These are phyloP conservation scores for Garcia nutans DNA, from an alignment of 345 rosid genomes.

Conservation along the genomic window DNA sequence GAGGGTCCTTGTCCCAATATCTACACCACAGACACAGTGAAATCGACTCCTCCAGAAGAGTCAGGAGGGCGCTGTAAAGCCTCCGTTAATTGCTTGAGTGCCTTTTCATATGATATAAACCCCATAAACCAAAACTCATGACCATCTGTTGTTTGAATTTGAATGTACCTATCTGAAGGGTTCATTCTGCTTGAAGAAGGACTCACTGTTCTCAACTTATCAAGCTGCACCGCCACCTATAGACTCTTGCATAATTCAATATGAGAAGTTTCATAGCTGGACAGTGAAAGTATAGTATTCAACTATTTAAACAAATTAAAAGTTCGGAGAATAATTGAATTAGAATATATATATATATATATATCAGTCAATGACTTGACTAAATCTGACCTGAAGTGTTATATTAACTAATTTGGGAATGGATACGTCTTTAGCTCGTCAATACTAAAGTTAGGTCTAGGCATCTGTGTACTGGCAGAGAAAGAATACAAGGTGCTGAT, in stretches of 20 bases:
- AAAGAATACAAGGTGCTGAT: neutral
- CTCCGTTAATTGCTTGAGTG: constrained; percentile 55
- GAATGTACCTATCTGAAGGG: constrained; percentile 62
- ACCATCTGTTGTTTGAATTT: constrained; percentile 53
- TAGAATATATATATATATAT: neutral
- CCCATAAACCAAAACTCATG: constrained; percentile 89
- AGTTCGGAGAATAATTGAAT: neutral
- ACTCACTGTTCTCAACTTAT: constrained; percentile 49
- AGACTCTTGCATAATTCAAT: constrained; percentile 7
- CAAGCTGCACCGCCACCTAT: constrained; percentile 65
- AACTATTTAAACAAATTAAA: neutral
- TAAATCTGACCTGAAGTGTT: neutral
- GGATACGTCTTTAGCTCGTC: neutral
- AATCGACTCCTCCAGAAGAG: constrained; percentile 11
- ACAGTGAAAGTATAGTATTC: neutral
- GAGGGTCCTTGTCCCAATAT: neutral
- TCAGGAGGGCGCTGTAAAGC: constrained; percentile 31
- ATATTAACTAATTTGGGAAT: neutral
- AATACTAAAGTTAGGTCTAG: neutral
- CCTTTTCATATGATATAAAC: constrained; percentile 70
- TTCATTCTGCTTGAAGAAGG: constrained; percentile 57
- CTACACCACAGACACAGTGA: neutral
- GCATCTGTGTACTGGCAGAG: neutral
- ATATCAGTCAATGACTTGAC: neutral
- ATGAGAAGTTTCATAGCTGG: neutral